phyloP scores from a whole-genome alignment of 805 yeast species.

The Kazachstania taianensis region DNA sequence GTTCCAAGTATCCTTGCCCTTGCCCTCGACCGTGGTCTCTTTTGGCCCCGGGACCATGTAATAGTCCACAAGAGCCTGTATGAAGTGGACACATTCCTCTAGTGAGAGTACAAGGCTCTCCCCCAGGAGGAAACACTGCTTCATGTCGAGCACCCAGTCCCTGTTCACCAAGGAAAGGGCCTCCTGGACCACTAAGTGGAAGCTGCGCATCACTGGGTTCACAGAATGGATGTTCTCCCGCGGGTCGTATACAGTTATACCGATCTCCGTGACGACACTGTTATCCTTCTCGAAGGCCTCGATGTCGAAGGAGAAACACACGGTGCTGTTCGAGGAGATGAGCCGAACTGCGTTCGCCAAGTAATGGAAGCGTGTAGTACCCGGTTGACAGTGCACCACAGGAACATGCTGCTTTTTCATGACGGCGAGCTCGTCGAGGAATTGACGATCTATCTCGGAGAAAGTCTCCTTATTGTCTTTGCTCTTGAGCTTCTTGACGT shows the following conservation, averaged over 20 bases:
- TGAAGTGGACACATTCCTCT: constrained; percentile 29
- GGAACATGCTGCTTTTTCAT: constrained; percentile 18
- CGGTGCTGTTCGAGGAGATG: constrained; percentile 18
- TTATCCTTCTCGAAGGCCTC: constrained; percentile 46
- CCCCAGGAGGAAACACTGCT: constrained; percentile 41
- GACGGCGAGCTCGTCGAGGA: no score
- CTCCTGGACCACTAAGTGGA: constrained; percentile 39
- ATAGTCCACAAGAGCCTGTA: constrained; percentile 36
- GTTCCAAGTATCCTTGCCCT: constrained; percentile 11
- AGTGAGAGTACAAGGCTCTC: constrained; percentile 35
- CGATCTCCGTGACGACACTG: constrained; percentile 43
- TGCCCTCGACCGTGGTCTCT: constrained; percentile 17
- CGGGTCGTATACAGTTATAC: constrained; percentile 49
- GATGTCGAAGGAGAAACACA: constrained; percentile 41
- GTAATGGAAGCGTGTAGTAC: constrained; percentile 12
- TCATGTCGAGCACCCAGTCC: constrained; percentile 44
- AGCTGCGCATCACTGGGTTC: constrained; percentile 34
- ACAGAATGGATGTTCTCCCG: constrained; percentile 32
- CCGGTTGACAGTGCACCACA: constrained; percentile 15
- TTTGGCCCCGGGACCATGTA: constrained; percentile 30
- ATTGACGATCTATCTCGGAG: constrained; percentile 3
- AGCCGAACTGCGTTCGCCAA: constrained; percentile 14
- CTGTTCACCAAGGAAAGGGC: constrained; percentile 37
- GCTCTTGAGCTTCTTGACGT: neutral
- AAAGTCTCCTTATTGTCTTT: constrained; percentile 3